A percentile compares a stretch with the other conserved stretches of the same genome.
phyloP scores from a whole-genome alignment of 441 rosid genomes.

The Populus tomentosa region DNA sequence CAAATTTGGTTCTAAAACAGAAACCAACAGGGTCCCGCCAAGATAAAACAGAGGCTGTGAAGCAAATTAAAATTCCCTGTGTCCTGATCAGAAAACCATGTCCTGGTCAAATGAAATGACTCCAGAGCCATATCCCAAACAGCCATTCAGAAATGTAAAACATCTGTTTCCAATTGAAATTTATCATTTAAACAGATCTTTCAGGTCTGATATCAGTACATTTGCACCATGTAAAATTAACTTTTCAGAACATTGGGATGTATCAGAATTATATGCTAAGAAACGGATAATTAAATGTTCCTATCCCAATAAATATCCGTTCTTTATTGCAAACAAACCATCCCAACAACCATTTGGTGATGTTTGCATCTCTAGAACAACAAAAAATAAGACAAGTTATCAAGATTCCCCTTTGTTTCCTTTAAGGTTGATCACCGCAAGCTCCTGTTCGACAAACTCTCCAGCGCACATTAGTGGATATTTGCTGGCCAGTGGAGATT shows the following conservation, averaged over 20 bases:
- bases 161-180: background rate
- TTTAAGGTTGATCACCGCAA: slow-evolving; percentile 78
- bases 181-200: background rate
- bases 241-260: background rate
- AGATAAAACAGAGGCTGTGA: background rate
- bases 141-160: background rate
- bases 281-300: background rate
- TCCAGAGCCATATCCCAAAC: background rate
- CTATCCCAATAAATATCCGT: background rate
- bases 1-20: background rate
- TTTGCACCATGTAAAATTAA: background rate
- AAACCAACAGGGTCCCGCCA: background rate
- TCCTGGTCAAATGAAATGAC: background rate
- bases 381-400: slow-evolving; percentile 11
- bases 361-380: slow-evolving; percentile 2
- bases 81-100: background rate
- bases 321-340: slow-evolving; percentile 12
- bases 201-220: background rate
- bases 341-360: slow-evolving; percentile 1
- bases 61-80: background rate
- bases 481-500: slow-evolving; percentile 56
- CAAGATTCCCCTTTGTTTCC: slow-evolving; percentile 40
- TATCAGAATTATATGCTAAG: background rate
- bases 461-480: slow-evolving; percentile 70
- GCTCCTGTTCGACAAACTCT: slow-evolving; percentile 91